Evolutionary conservation across 164 flowering plant species (phyloP), one percentile per base, ranked within the genome.

Genomic region (Litsea cubeba): DNA sequence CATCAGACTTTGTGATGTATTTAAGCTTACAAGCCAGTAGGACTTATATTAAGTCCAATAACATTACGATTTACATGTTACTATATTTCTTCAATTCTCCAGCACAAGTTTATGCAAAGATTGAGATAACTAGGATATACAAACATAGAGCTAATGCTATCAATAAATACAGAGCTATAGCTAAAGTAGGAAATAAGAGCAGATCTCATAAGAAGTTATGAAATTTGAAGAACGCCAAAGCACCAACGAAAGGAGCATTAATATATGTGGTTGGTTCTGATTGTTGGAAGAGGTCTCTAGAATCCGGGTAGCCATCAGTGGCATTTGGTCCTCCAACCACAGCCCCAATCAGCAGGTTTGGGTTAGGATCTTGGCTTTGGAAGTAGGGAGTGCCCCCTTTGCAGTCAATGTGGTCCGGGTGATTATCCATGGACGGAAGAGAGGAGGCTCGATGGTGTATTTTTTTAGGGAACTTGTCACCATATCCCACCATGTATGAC

Each of bases 401-500:
- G 72, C 97, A 91, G 1, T 26, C 80, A 14, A 90, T 75, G 14
- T 6, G 76, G 1, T 72, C 18, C 1, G 85, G 85, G 23, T 86
- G 85, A 5, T 76, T 22, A 30, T 49, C 73, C 7, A 80, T 40
- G 1, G 91, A 85, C 0, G 93, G 92, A 28, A 90, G 46, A 0
- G 91, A 81, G 10, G 94, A 85, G 6, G 84, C 90, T 12, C 94
- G 65, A 57, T 91, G 97, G 65, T 90, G 97, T 18, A 90, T 86
- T 40, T 81, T 84, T 22, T 72, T 74, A 1, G 97, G 93, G 60
- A 76, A 90, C 1, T 83, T 88, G 1, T 65, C n/a, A 0, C 94
- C 93, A 76, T 85, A 90, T 68, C 94, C 94, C 62, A 91, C 94
- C 97, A 91, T 91, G 82, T 88, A 91, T 26, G 97, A 91, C 90